phyloP scores from a whole-genome alignment of 345 rosid species.

The Rhizophora mangle region DNA sequence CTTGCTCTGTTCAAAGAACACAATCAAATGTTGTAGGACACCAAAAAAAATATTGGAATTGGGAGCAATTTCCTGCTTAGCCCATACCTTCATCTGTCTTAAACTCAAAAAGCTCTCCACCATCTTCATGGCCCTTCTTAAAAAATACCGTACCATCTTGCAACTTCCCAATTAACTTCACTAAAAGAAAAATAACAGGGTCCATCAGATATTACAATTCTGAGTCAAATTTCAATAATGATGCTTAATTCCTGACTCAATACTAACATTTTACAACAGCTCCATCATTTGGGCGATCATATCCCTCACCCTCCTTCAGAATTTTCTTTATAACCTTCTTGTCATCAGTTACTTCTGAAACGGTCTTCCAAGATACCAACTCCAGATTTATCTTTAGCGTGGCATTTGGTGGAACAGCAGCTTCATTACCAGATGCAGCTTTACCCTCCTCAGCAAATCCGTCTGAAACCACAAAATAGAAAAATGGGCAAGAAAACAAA shows the following conservation, averaged over 20 bases:
- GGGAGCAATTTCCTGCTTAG: neutral
- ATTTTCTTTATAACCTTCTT: slow-evolving; percentile 76
- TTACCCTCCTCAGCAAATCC: slow-evolving; percentile 92
- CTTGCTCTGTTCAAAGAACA: slow-evolving; percentile 56
- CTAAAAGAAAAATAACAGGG: slow-evolving; percentile 34
- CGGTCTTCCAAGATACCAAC: slow-evolving; percentile 84
- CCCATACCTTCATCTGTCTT: slow-evolving; percentile 80
- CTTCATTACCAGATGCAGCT: slow-evolving; percentile 48
- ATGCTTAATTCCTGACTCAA: neutral
- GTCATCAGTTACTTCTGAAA: slow-evolving; percentile 74
- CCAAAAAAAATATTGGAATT: neutral
- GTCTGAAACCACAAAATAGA: slow-evolving; percentile 34
- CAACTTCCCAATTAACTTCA: slow-evolving; percentile 79
- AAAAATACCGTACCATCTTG: slow-evolving; percentile 72
- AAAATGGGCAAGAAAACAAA: neutral
- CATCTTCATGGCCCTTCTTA: slow-evolving; percentile 63
- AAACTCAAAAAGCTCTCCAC: slow-evolving; percentile 68
- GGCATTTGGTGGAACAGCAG: slow-evolving; percentile 81
- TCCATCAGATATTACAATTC: too few relatives aligned
- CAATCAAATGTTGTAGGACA: neutral
- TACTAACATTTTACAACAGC: slow-evolving; percentile 57
- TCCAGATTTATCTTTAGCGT: slow-evolving; percentile 57
- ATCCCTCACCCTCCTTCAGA: slow-evolving; percentile 84
- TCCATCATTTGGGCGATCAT: slow-evolving; percentile 83
- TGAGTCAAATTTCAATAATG: neutral